Conservation (phyloP, 352 stramenopile genomes). For the Phytophthora pistaciae region DNA sequence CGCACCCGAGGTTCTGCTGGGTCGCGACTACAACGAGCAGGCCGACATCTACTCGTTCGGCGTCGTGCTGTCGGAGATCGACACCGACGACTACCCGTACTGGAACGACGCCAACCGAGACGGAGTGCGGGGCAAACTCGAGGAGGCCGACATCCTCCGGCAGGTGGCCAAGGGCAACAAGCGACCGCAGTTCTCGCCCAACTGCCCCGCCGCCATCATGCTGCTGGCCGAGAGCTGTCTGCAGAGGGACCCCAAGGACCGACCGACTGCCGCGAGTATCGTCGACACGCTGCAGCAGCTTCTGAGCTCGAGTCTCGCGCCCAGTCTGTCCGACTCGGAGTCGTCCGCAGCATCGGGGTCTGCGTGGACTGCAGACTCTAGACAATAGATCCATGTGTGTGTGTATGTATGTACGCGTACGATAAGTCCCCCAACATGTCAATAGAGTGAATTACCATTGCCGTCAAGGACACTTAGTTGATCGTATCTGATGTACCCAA, state of each 20-base stretch:
- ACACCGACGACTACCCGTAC: constrained; percentile 50
- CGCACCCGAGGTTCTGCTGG: constrained; percentile 43
- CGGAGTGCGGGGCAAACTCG: constrained; percentile 30
- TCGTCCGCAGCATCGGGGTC: constrained; percentile 27
- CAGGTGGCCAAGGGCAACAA: constrained; percentile 39
- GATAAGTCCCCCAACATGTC: background rate
- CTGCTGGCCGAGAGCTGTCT: constrained; percentile 47
- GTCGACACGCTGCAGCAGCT: constrained; percentile 36
- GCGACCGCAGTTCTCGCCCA: constrained; percentile 39
- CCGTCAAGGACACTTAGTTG: background rate
- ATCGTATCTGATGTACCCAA: background rate
- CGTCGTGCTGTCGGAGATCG: constrained; percentile 52
- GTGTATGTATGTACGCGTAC: background rate
- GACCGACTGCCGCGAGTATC: constrained; percentile 39
- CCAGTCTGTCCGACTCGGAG: constrained; percentile 27
- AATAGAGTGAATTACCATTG: background rate
- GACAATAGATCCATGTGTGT: background rate
- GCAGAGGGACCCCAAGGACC: constrained; percentile 41
- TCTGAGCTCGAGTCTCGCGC: constrained; percentile 20
- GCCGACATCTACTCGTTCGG: constrained; percentile 54
- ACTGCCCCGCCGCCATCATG: constrained; percentile 43
- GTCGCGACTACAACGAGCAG: constrained; percentile 46
- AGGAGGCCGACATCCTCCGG: constrained; percentile 45
- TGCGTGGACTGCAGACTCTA: constrained; percentile 27
- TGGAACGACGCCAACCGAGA: constrained; percentile 42